A percentile compares a stretch with the other conserved stretches of the same genome.
These are phyloP conservation scores for Atalantia buxifolia DNA, from an alignment of 345 rosid genomes.

Conservation along the genomic window DNA sequence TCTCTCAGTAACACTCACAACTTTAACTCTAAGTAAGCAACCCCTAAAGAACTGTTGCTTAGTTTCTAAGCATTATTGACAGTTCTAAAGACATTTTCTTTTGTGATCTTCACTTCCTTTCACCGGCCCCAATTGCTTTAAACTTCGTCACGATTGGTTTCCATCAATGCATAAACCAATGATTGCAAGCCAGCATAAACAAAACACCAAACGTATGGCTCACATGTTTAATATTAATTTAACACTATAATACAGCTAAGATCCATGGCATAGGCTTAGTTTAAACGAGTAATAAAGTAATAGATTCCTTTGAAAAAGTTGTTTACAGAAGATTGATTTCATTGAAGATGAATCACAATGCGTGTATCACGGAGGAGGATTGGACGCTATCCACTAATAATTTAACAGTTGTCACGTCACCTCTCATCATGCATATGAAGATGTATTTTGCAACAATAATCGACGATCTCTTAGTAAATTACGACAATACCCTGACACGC, in stretches of 20 bases:
- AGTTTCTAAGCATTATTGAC: background rate
- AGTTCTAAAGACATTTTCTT: background rate
- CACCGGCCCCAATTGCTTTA: background rate
- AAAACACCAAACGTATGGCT: background rate
- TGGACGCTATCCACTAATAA: background rate
- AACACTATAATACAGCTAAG: background rate
- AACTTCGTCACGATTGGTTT: background rate
- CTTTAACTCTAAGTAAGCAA: background rate
- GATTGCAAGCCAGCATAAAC: background rate
- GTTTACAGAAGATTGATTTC: background rate
- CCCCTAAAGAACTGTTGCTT: constrained; percentile 1
- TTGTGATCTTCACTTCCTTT: background rate
- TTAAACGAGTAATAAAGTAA: background rate
- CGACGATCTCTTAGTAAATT: background rate
- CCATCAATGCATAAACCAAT: background rate
- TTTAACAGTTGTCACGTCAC: background rate
- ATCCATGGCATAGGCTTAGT: background rate
- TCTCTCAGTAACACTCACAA: background rate
- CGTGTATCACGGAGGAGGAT: background rate
- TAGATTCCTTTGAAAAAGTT: background rate
- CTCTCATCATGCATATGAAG: background rate
- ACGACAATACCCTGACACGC: background rate
- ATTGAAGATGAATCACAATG: background rate
- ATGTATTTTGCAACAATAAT: background rate
- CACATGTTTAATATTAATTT: no score